Conservation (phyloP, 345 rosid genomes). For the Adansonia digitata region DNA sequence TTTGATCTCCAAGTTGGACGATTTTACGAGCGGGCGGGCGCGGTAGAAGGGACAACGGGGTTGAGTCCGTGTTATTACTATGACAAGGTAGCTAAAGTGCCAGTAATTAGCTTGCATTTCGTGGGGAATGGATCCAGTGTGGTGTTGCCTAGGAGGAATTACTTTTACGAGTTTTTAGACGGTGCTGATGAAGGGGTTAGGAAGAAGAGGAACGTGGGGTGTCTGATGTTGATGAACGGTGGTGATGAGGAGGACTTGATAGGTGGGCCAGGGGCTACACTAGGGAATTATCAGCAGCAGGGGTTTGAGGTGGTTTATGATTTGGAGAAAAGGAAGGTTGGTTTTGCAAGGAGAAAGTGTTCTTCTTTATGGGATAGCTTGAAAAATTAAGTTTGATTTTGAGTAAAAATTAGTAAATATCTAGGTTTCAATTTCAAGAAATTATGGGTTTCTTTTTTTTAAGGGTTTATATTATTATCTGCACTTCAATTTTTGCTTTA, state of each 20-base stretch:
- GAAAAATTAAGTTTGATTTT: conserved; percentile 24
- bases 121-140: conserved; percentile 68
- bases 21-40: conserved; percentile 51
- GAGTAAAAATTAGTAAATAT: background rate
- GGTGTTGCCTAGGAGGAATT: conserved; percentile 72
- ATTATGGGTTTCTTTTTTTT: background rate
- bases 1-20: conserved; percentile 56
- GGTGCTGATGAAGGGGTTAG: conserved; percentile 39
- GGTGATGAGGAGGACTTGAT: conserved; percentile 69
- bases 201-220: conserved; percentile 59
- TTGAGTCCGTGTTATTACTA: conserved; percentile 70
- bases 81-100: conserved; percentile 40
- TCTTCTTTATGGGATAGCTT: conserved; percentile 76
- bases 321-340: conserved; percentile 62
- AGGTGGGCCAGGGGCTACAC: conserved; percentile 75
- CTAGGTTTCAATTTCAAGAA: background rate
- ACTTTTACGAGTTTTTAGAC: conserved; percentile 70
- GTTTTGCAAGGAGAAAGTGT: conserved; percentile 82
- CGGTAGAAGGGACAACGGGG: conserved; percentile 61
- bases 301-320: conserved; percentile 95
- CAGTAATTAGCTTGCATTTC: conserved; percentile 53
- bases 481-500: conserved; percentile 27
- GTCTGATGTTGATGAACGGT: conserved; percentile 90
- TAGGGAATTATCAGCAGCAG: conserved; percentile 93
- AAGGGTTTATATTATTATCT: background rate